phyloP scores from a whole-genome alignment of 2,329 filamentous ascomycete species.

The Orbilia ellipsospora region DNA sequence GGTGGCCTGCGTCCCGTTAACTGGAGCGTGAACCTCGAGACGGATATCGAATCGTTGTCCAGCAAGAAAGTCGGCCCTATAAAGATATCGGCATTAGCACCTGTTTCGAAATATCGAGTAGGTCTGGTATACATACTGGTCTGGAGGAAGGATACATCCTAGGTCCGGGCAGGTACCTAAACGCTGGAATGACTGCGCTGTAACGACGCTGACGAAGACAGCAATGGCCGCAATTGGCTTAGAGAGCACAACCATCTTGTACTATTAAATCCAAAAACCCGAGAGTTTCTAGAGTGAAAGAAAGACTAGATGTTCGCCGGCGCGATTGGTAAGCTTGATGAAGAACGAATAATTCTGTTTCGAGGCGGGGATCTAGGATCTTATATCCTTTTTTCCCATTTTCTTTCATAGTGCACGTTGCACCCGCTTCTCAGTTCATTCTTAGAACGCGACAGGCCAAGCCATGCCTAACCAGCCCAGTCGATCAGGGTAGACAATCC shows the following conservation, averaged over 20 bases:
- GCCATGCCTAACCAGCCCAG: neutral
- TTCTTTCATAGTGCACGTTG: neutral
- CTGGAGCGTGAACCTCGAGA: slow-evolving; percentile 81
- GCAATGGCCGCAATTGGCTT: slow-evolving; percentile 60
- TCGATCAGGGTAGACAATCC: slow-evolving; percentile 12
- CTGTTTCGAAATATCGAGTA: neutral
- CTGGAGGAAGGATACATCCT: slow-evolving; percentile 71
- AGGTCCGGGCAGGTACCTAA: slow-evolving; percentile 70
- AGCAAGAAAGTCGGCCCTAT: slow-evolving; percentile 79
- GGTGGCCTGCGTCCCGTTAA: slow-evolving; percentile 83
- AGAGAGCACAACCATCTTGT: slow-evolving; percentile 59
- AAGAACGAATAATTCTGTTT: slow-evolving; percentile 9
- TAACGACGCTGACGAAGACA: slow-evolving; percentile 63
- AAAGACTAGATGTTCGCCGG: slow-evolving; percentile 32
- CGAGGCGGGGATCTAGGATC: slow-evolving; percentile 25
- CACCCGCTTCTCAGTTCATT: slow-evolving; percentile 1
- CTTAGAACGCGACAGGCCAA: neutral
- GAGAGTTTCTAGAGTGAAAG: slow-evolving; percentile 33
- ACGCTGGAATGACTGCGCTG: slow-evolving; percentile 71
- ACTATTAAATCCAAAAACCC: slow-evolving; percentile 28
- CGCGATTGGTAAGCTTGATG: slow-evolving; percentile 41
- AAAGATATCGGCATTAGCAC: slow-evolving; percentile 18
- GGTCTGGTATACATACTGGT: slow-evolving; percentile 63
- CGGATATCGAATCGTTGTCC: slow-evolving; percentile 87
- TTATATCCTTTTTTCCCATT: slow-evolving; percentile 35